phyloP scores from a whole-genome alignment of 352 stramenopile species.

The Phytopythium chamaehyphon region DNA sequence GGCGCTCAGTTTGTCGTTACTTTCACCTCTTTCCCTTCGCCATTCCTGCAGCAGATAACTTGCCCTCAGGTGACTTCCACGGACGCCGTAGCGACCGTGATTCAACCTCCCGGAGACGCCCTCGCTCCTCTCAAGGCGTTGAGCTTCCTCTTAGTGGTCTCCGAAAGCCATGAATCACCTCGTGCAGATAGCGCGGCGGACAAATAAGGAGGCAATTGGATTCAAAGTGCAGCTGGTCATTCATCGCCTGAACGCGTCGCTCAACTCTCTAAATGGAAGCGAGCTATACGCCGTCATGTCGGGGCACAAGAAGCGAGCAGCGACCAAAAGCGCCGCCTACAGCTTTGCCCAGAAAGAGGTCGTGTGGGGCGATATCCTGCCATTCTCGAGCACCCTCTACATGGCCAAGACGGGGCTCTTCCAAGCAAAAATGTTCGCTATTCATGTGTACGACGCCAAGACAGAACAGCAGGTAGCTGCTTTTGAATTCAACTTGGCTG shows the following conservation, averaged over 20 bases:
- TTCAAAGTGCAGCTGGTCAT: slow-evolving; percentile 74
- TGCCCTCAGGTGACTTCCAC: too few species aligned
- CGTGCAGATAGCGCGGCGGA: slow-evolving; percentile 57
- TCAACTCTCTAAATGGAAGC: slow-evolving; percentile 38
- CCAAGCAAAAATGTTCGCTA: slow-evolving; percentile 62
- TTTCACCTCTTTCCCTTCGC: too few species aligned
- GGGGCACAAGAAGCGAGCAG: slow-evolving; percentile 65
- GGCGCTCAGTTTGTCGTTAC: too few species aligned
- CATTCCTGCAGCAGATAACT: too few species aligned
- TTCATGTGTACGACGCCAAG: slow-evolving; percentile 59
- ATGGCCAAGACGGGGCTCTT: slow-evolving; percentile 71
- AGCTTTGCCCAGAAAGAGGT: slow-evolving; percentile 47
- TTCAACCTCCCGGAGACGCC: too few species aligned
- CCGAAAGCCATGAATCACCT: slow-evolving; percentile 48
- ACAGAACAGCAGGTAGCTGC: slow-evolving; percentile 46
- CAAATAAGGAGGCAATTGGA: slow-evolving; percentile 47
- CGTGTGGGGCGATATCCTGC: slow-evolving; percentile 70
- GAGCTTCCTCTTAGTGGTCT: too few species aligned
- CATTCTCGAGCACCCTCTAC: slow-evolving; percentile 73
- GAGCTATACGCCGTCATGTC: slow-evolving; percentile 62
- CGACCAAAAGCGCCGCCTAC: slow-evolving; percentile 52
- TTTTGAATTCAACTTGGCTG: slow-evolving; percentile 68
- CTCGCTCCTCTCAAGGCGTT: too few species aligned
- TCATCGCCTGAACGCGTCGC: slow-evolving; percentile 53
- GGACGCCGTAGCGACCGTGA: too few species aligned